Evolutionary conservation across 1,284 basidiomycete genomes (phyloP).

Genomic region (Coniophora puteana): DNA sequence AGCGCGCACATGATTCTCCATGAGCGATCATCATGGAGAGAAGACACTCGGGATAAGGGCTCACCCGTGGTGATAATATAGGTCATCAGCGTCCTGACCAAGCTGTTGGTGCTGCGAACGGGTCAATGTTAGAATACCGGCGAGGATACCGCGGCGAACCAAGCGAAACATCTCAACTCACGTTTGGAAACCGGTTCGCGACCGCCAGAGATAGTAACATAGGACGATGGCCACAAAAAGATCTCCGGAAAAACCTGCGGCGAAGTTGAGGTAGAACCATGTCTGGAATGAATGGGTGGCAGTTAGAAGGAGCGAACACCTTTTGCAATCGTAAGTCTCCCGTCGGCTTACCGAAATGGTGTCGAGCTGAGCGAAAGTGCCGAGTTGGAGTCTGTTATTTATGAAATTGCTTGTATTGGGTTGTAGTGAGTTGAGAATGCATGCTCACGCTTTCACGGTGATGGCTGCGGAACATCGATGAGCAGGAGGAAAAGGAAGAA

Average conservation of each 20-base stretch:
- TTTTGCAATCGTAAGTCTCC: not conserved
- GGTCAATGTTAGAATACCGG: not conserved
- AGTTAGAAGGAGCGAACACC: no score
- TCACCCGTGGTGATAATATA: slow-evolving; percentile 47
- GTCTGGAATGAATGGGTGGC: slow-evolving; percentile 22
- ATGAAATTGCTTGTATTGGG: slow-evolving; percentile 2
- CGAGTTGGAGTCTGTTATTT: slow-evolving; percentile 29
- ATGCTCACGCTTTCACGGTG: slow-evolving; percentile 38
- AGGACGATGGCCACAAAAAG: slow-evolving; percentile 39
- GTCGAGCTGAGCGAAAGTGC: slow-evolving; percentile 30
- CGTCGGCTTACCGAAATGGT: slow-evolving; percentile 30
- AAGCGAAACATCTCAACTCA: slow-evolving; percentile 13
- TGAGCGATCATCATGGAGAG: not conserved
- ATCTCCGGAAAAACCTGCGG: slow-evolving; percentile 37
- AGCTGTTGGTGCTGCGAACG: slow-evolving; percentile 37
- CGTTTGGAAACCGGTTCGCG: slow-evolving; percentile 41
- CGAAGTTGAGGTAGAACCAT: slow-evolving; percentile 40
- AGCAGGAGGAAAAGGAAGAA: not conserved
- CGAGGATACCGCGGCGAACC: no score
- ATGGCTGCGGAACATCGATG: slow-evolving; percentile 31
- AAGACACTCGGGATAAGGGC: no score
- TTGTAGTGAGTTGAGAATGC: not conserved
- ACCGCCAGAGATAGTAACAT: slow-evolving; percentile 35
- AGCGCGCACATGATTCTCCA: not conserved
- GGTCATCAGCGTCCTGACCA: slow-evolving; percentile 38